Base-by-base conservation (phyloP, 768 basidiomycete species). In the Cystobasidium tubakii region DNA sequence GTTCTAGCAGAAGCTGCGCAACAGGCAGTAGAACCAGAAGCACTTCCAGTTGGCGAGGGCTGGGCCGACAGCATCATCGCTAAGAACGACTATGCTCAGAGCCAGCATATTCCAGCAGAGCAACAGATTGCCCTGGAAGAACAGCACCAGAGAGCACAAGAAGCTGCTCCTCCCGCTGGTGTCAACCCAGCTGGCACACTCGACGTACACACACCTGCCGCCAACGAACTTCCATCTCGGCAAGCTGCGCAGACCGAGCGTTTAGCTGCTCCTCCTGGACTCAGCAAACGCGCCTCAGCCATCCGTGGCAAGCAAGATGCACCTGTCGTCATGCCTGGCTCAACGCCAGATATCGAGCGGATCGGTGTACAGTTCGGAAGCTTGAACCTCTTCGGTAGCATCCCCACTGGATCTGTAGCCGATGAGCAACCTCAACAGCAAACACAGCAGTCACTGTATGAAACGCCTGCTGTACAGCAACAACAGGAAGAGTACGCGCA, bases 61-160 rank as follows among this genome's bases (percentile, higher is more conserved):
- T 78, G 77, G 77, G 77, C 77, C 70, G 77, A 78, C 55, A 73
- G 73, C 54, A 69, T 78, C 63, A 62, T 75, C 36, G 76, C 76
- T 33, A 29, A 75, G n/a, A 31, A 64, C 34, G 36, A 44, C 44
- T 19, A 39, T 39, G 57, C 57, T 27, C 63, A 27, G 65, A 60
- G 57, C 57, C 57, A 60, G 12, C 57, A 60, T 9, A 31, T 10
- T 65, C 15, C 1, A 36, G 25, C 53, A 50, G 33, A 65, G 19
- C 7, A 65, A 36, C 63, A 60, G 21, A 33, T 33, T 46, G 29
- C 76, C 1, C 74, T 74, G 34, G 65, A 75, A 43, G 76, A 63
- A 3, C 66, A 75, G 12, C 77, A 78, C 76, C 76, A 75, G 33
- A 75, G 75, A 25, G 75, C 77, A 53, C 73, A 78, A 75, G 77